Evolutionary conservation across 371 early-diverging fungal species (phyloP), one percentile per base, ranked within the genome.

Genomic region (Capillidium rhysosporum): DNA sequence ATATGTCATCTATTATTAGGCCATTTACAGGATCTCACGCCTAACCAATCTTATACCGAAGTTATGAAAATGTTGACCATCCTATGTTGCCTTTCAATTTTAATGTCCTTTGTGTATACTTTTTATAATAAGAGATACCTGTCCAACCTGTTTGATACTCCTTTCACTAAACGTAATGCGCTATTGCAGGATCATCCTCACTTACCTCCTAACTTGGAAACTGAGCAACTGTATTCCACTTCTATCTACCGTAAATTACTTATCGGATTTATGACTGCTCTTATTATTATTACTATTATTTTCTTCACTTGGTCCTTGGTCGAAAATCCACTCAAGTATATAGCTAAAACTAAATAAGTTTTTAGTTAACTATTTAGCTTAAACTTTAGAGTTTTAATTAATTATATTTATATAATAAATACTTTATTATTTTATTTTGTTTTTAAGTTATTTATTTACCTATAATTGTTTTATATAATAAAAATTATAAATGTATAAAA

Each of bases 301-400:
- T 20, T 39, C 20, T 51, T 51, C 51, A 39, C 28, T 38, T 51
- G 51, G 51, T 51, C 51, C 18, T 24, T 51, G 18, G 29, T 51
- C 9, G 51, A 51, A n/a, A 51, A 38, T 24, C 51, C 51, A 26
- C 9, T 38, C 9, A 23, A 47, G 29, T 47, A 47, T 16, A 8
- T 47, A 12, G 34, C 34, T 12, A 34, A 34, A 34, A 34, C 34
- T 12, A 34, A 34, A 34, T 34, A 34, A n/a, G n/a, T n/a, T n/a
- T n/a, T n/a, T n/a, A n/a, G n/a, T n/a, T n/a, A n/a, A n/a, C n/a
- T n/a, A n/a, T n/a, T n/a, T n/a, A n/a, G n/a, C n/a, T n/a, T n/a
- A n/a, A n/a, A n/a, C n/a, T n/a, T n/a, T n/a, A n/a, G n/a, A n/a
- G n/a, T n/a, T n/a, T n/a, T n/a, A n/a, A n/a, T n/a, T n/a, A n/a